Conservation (phyloP, 2,329 filamentous ascomycete species). For the Pseudogymnoascus sp. region DNA sequence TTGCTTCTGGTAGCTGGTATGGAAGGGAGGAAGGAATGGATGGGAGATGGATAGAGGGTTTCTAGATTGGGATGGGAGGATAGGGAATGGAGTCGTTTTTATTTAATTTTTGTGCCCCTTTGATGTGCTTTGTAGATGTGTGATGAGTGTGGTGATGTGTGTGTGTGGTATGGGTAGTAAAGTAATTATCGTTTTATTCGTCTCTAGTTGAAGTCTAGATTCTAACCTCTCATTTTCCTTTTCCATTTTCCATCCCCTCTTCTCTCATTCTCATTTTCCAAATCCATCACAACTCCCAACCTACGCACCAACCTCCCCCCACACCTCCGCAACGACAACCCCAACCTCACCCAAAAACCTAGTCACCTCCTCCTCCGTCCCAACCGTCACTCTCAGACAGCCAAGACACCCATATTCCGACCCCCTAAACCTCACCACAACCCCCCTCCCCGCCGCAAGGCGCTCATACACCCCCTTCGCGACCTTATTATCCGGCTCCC, state of each 20-base stretch:
- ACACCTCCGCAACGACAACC: slow-evolving; percentile 22
- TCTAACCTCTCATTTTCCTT: neutral
- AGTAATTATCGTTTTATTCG: neutral
- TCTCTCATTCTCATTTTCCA: neutral
- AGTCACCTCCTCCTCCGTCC: slow-evolving; percentile 79
- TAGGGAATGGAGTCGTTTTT: slow-evolving; percentile 1
- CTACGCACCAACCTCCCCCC: slow-evolving; percentile 7
- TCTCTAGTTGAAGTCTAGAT: neutral
- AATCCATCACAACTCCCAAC: neutral
- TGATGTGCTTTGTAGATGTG: neutral
- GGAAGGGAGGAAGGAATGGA: neutral
- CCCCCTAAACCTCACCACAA: slow-evolving; percentile 88
- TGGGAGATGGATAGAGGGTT: neutral
- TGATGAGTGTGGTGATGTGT: neutral
- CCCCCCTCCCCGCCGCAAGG: slow-evolving; percentile 77
- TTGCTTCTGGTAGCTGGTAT: neutral
- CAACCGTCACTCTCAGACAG: slow-evolving; percentile 85
- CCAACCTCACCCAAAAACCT: slow-evolving; percentile 65
- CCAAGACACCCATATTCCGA: slow-evolving; percentile 86
- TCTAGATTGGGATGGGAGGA: neutral
- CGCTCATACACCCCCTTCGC: slow-evolving; percentile 76
- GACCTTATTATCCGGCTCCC: slow-evolving; percentile 68
- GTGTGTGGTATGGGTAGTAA: neutral
- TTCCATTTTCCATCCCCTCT: neutral
- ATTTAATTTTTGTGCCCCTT: neutral